Evolutionary conservation across 768 basidiomycete genomes (phyloP).

Genomic region (Podaxis sp.): DNA sequence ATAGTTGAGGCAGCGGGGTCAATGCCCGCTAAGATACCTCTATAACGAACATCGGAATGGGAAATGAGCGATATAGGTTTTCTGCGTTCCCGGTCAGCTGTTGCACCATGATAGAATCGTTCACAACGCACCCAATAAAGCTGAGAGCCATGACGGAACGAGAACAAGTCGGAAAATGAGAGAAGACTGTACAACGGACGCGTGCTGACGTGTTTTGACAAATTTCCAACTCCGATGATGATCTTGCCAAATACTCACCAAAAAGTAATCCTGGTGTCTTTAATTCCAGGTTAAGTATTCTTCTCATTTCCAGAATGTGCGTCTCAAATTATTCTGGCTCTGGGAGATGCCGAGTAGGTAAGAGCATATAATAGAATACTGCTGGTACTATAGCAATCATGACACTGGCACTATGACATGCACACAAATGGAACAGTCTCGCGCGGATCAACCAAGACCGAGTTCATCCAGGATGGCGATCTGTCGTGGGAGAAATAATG

Average conservation of each 20-base stretch:
- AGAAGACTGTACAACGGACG: slow-evolving; percentile 13
- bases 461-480: not conserved
- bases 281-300: not conserved
- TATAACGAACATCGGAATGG: slow-evolving; percentile 87
- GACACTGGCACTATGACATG: slow-evolving; percentile 1
- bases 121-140: slow-evolving; percentile 60
- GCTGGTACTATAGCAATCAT: slow-evolving; percentile 5
- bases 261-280: not conserved
- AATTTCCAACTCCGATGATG: slow-evolving; percentile 23
- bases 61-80: slow-evolving; percentile 89
- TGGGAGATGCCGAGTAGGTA: not conserved
- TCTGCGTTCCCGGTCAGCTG: slow-evolving; percentile 32
- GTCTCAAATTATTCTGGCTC: not conserved
- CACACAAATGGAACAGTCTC: slow-evolving; percentile 1
- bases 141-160: slow-evolving; percentile 56
- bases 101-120: not conserved
- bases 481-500: not conserved
- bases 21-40: slow-evolving; percentile 83
- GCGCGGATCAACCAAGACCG: not conserved
- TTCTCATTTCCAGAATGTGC: not conserved
- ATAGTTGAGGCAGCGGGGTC: slow-evolving; percentile 84
- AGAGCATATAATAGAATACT: slow-evolving; percentile 3
- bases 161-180: slow-evolving; percentile 11
- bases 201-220: slow-evolving; percentile 25
- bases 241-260: slow-evolving; percentile 4